These are phyloP conservation scores for Vachellia pachyceras DNA, from an alignment of 306 rosid species.

Conservation along the genomic window DNA sequence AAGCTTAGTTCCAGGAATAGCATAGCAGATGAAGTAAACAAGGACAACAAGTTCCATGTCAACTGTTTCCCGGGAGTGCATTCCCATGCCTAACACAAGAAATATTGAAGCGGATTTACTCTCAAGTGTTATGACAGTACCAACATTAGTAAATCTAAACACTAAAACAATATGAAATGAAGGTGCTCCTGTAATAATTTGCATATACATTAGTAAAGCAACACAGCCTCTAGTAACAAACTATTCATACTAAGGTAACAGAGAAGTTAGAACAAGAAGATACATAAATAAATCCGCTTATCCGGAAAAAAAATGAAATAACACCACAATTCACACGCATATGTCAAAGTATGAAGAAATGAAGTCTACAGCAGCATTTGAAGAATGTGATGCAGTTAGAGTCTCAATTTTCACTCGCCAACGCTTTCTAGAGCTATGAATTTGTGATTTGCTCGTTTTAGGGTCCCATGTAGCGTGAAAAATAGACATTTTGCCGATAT, in stretches of 20 bases:
- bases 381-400: background rate
- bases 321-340: background rate
- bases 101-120: slow-evolving; percentile 25
- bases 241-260: background rate
- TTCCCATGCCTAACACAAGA: slow-evolving; percentile 75
- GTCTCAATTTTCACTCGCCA: background rate
- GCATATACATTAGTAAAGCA: too few relatives aligned
- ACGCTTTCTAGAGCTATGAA: background rate
- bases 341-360: background rate
- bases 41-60: slow-evolving; percentile 79
- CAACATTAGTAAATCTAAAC: background rate
- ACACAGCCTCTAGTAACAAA: too few relatives aligned
- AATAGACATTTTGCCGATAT: too few relatives aligned
- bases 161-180: background rate
- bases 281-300: background rate
- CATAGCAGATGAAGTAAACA: too few relatives aligned
- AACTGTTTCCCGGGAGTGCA: slow-evolving; percentile 74
- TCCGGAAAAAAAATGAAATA: slow-evolving; percentile 1
- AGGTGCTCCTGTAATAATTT: background rate
- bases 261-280: background rate
- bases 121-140: background rate
- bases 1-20: too few relatives aligned
- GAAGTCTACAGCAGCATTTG: background rate
- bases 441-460: background rate
- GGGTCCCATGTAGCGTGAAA: too few relatives aligned